Evolutionary conservation across 2,329 filamentous ascomycete genomes (phyloP), one percentile per base, ranked within the genome.

Genomic region (Colletotrichum trifolii): DNA sequence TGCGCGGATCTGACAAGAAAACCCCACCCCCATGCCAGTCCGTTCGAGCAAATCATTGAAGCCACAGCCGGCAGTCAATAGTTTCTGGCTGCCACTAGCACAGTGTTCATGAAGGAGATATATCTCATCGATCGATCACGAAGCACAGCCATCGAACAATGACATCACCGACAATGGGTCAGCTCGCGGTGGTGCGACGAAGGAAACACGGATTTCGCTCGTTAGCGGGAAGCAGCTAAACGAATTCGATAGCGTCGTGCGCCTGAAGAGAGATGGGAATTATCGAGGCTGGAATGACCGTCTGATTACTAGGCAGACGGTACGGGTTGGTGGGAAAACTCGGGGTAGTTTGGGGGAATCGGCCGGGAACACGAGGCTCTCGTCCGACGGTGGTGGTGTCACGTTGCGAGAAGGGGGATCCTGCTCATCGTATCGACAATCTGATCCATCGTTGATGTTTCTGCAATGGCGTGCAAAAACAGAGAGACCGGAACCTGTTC

Each of bases 131-230:
- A 42, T 47, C 40, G 63, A 66, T 63, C 42, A 6, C 34, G 33
- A 11, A 33, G 39, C 17, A 34, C 25, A 56, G 7, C 13, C 34
- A 57, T 63, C 36, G n/a, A 15, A 15, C 33, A 8, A 53, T 66
- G 63, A 66, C 63, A 63, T 66, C 63, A 63, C 15, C n/a, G 34
- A 13, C 25, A 17, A 25, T 45, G 42, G 33, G 42, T 5, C 25
- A 25, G 25, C 13, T 48, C 58, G 42, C 53, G 53, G 42, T 48
- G 34, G 52, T 57, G 47, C 46, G 34, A 53, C 53, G 52, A 15
- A 17, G n/a, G 25, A 42, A 33, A n/a, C 35, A 48, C 38, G 42
- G n/a, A 39, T 47, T 62, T 11, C 15, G 17, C 38, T 17, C 15
- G n/a, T n/a, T 48, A 57, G 36, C 13, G 33, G 40, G 13, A 43